Evolutionary conservation across 2,329 filamentous ascomycete genomes (phyloP), one percentile per base, ranked within the genome.

Genomic region (Sporothrix phasma): DNA sequence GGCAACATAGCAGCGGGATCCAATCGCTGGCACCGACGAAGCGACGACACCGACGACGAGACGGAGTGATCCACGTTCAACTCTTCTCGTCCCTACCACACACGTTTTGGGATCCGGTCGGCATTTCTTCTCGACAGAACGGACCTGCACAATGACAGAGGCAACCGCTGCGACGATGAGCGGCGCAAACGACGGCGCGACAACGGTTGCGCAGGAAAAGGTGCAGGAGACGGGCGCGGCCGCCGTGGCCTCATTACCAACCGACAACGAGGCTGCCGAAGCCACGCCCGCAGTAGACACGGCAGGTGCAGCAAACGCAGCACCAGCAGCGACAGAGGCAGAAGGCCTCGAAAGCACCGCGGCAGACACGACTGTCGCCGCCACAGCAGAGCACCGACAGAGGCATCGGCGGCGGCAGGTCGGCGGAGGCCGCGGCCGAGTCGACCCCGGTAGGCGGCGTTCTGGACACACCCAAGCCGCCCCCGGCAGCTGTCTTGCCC

Each of bases 151-250:
- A 45, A 68, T 69, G 68, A 63, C 64, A 13, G 68, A 68, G n/a
- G 19, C 62, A 17, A 56, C n/a, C 7, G 24, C 46, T 10, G 61
- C 67, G 11, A 65, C 53, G 4, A 66, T 67, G 67, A 67, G 66
- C 51, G 66, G 67, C 46, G 63, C 67, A 15, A 72, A 66, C 26
- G 70, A 70, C 2, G 66, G 68, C 51, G 64, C 19, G 66, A 59
- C 22, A 39, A 64, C 59, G 43, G 59, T 37, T 6, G 72, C 39
- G 15, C 60, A 37, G 39, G 70, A 69, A 71, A 66, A 65, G 71
- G 73, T 70, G 73, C 59, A 56, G 39, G 49, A 64, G 67, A 64
- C 70, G 72, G 34, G 70, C 75, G 64, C 69, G 72, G 37, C 29
- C 15, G 11, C 19, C 7, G 49, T 7, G 37, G 11, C 26, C 29